Evolutionary conservation across 768 basidiomycete species (phyloP).

Genomic region (Naematelia aurantialba): DNA sequence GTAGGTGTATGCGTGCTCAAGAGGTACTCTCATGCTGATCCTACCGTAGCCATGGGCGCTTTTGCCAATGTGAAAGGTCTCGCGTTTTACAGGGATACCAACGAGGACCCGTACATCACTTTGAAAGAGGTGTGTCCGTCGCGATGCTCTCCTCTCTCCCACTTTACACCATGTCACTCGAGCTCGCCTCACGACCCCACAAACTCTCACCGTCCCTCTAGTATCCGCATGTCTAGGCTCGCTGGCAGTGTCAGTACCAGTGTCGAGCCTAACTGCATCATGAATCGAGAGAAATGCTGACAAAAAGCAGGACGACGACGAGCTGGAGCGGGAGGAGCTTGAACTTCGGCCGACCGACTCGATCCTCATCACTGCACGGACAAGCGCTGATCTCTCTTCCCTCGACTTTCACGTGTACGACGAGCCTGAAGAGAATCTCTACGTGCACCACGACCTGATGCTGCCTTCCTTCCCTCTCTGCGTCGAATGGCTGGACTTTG

Average conservation of each 20-base stretch:
- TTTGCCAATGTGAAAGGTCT: slow-evolving; percentile 96
- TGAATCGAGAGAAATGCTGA: background rate
- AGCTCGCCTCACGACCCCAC: background rate
- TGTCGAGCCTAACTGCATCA: no score
- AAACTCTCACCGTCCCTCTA: no score
- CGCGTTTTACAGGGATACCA: slow-evolving; percentile 82
- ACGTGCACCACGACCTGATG: slow-evolving; percentile 96
- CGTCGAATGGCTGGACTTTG: slow-evolving; percentile 97
- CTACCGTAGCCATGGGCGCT: slow-evolving; percentile 58
- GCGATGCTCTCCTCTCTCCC: slow-evolving; percentile 3
- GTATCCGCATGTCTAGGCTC: no score
- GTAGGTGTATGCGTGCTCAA: slow-evolving; percentile 30
- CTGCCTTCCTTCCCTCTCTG: slow-evolving; percentile 96
- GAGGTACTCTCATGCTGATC: no score
- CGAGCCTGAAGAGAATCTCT: slow-evolving; percentile 67
- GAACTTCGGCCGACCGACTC: slow-evolving; percentile 88
- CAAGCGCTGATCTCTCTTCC: slow-evolving; percentile 92
- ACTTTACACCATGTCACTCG: background rate
- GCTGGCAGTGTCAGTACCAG: no score
- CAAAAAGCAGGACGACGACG: slow-evolving; percentile 53
- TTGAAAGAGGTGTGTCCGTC: slow-evolving; percentile 70
- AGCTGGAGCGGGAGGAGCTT: slow-evolving; percentile 82
- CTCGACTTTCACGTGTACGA: slow-evolving; percentile 96
- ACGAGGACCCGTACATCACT: slow-evolving; percentile 95
- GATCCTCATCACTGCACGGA: slow-evolving; percentile 85